These are phyloP conservation scores for Acorus gramineus DNA, from an alignment of 106 monocot genomes.

Conservation along the genomic window DNA sequence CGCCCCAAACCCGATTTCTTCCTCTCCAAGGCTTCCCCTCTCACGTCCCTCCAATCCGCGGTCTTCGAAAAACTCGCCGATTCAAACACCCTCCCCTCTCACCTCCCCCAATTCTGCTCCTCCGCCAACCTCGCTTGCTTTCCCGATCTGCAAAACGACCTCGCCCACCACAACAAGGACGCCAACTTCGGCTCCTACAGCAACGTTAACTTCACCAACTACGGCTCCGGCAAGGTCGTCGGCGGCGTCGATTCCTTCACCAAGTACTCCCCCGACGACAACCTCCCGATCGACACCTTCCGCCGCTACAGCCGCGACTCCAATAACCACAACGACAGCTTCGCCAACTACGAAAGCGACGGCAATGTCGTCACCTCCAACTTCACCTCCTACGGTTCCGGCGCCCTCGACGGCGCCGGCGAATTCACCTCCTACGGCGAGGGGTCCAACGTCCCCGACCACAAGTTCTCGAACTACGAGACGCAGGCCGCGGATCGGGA, in stretches of 20 bases:
- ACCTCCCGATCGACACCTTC: slow-evolving; percentile 72
- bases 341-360: slow-evolving; percentile 38
- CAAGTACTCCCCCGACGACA: slow-evolving; percentile 50
- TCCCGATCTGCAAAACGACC: slow-evolving; percentile 4
- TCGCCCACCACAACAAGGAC: slow-evolving; percentile 6
- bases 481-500: slow-evolving; percentile 27
- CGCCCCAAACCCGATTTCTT: slow-evolving; percentile 51
- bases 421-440: slow-evolving; percentile 39
- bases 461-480: slow-evolving; percentile 73
- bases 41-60: slow-evolving; percentile 39
- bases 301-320: slow-evolving; percentile 71
- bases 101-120: slow-evolving; percentile 49
- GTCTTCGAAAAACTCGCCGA: slow-evolving; percentile 23
- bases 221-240: slow-evolving; percentile 25
- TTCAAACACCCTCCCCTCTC: slow-evolving; percentile 13
- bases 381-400: slow-evolving; percentile 75
- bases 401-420: slow-evolving; percentile 40
- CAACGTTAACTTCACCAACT: slow-evolving; percentile 72
- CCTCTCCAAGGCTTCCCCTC: slow-evolving; percentile 67
- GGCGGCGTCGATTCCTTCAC: slow-evolving; percentile 47
- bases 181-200: slow-evolving; percentile 38
- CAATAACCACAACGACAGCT: slow-evolving; percentile 25
- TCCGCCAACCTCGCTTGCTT: slow-evolving; percentile 37
- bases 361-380: slow-evolving; percentile 78
- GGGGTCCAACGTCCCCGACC: slow-evolving; percentile 38